Base-by-base conservation (phyloP, 1,284 basidiomycete genomes). In the Singerocomus inundabilis region DNA sequence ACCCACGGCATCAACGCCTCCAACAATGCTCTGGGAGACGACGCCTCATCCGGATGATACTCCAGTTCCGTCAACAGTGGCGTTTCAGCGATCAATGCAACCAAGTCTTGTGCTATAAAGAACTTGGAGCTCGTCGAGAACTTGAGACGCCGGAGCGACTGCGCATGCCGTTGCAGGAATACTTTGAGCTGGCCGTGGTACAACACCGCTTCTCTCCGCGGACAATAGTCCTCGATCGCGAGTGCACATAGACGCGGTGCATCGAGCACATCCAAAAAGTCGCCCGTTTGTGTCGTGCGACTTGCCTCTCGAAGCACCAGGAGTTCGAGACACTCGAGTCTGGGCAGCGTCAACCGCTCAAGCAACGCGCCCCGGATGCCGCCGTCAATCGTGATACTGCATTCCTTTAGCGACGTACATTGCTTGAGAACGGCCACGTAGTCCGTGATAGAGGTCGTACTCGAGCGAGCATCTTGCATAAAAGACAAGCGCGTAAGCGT, bases 41-140 rank as follows among this genome's bases (percentile, higher is more conserved):
- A 54, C 13, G 51, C 55, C 35, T 63, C 62, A 36, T 66, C 62
- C 4, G 62, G 64, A 11, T 44, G 62, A 21, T 61, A 63, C 52
- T 58, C 59, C 12, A 63, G 21, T 15, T 58, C 62, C n/a, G 39
- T 52, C 53, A 63, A 31, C 45, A 31, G n/a, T 21, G 61, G 61
- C 28, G 49, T 48, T n/a, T 59, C 64, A 0, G 16, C 38, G 28
- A 63, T 21, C 44, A 60, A 36, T n/a, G 37, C 38, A 4, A 65
- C 31, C 43, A 67, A 36, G 45, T 63, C 51, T 6, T 56, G 38
- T n/a, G 62, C 52, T 13, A 50, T 35, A 31, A 67, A 66, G 0
- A 33, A 32, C 39, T 44, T 61, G 26, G 61, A 63, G 21, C 41
- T 55, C 5, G 53, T 64, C 33, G 49, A 46, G 51, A 54, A 63